Evolutionary conservation across 441 rosid genomes (phyloP), one percentile per base, ranked within the genome.

Genomic region (Brassica balearica): DNA sequence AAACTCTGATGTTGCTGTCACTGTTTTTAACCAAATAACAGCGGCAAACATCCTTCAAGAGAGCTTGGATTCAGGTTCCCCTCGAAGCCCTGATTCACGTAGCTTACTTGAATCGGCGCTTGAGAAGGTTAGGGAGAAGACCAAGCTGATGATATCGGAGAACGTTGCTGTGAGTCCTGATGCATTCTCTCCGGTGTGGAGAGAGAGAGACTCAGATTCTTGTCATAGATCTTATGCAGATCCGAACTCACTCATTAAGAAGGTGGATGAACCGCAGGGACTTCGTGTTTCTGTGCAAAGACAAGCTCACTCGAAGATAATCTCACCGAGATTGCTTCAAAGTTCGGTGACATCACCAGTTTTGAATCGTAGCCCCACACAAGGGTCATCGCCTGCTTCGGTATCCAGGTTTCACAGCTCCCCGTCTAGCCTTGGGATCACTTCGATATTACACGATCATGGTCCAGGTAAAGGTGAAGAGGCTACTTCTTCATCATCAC

Each of bases 371-470:
- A 81, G 67, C 80, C 76, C 85, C 74, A 75, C 79, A 67, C 86
- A 73, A 86, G 89, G 83, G 48, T 91, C 86, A 53, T 89, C 93
- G 64, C 85, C 86, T 6, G 78, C 77, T 27, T 58, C 84, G 12
- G 10, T 66, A 43, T 82, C 88, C 58, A 88, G 89, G 77, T 88
- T 83, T 74, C 85, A 86, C 60, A 82, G 86, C 77, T 80, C 89
- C 23, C 77, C 91, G 15, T 84, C 91, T 27, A 74, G 61, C 69
- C 85, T 90, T 66, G 92, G 96, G 76, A 87, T 90, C 84, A 89
- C 97, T 56, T 89, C 96, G 77, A 77, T 86, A 77, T 84, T 91
- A 83, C 90, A 87, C 7, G 94, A 93, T 88, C 89, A 86, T 82
- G 84, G 69, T 73, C 34, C 80, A 68, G 84, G 84, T 81, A 80